These are phyloP conservation scores for Vitis hybrid DNA, from an alignment of 177 flowering plant species.

Conservation along the genomic window DNA sequence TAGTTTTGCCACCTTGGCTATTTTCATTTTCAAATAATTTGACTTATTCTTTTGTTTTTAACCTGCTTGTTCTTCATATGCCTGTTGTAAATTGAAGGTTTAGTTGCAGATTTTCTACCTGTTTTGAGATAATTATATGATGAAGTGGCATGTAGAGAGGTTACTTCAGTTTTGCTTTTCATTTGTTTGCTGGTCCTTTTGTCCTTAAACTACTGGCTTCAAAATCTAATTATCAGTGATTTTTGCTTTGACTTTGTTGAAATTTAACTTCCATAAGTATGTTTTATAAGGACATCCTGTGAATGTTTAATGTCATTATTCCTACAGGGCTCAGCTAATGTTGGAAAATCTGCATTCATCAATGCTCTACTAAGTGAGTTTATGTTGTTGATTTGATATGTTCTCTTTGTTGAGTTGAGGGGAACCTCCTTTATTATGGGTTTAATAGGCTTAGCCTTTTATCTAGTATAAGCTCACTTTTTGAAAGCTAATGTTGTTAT, in stretches of 20 bases:
- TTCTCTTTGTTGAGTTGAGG: not conserved
- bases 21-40: conserved; percentile 1
- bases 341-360: conserved; percentile 97
- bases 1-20: not conserved
- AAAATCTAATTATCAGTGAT: too few relatives aligned
- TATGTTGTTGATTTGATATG: not conserved
- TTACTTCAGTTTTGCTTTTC: not conserved
- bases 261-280: not conserved
- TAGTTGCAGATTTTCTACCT: not conserved
- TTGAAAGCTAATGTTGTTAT: too few relatives aligned
- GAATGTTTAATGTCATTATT: conserved; percentile 10
- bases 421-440: too few relatives aligned
- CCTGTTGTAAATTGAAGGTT: too few relatives aligned
- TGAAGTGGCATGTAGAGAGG: not conserved
- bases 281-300: not conserved
- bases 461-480: too few relatives aligned
- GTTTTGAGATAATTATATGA: not conserved
- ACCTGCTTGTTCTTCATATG: not conserved
- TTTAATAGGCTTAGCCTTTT: too few relatives aligned
- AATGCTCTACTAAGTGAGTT: conserved; percentile 87
- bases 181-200: not conserved
- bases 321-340: conserved; percentile 91
- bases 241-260: conserved; percentile 7
- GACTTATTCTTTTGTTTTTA: not conserved
- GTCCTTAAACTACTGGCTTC: not conserved